Evolutionary conservation across 495 filamentous ascomycete species (phyloP), one percentile per base, ranked within the genome.

Genomic region (Rhypophila decipiens): DNA sequence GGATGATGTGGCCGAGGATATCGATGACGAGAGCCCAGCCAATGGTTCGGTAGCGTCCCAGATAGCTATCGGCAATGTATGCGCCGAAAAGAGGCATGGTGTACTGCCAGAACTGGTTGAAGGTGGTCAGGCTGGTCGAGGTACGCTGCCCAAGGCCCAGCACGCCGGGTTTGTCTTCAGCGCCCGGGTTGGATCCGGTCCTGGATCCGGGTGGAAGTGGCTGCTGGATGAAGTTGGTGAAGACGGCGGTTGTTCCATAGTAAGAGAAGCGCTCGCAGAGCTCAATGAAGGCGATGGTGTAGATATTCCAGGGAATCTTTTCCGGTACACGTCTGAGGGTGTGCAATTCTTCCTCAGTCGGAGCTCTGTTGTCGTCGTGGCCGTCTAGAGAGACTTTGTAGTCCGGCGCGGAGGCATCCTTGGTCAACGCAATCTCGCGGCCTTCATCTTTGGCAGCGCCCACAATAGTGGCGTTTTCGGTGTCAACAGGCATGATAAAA

Each of bases 221-320:
- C 42, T 81, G 74, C 57, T 86, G 82, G 53, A 88, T 82, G 71
- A 84, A 89, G 56, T 44, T 44, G 11, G 17, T 20, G 24, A 44
- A 85, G 39, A 88, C 82, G 33, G 78, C 80, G 18, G 78, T 85
- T 12, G 83, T 85, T 44, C 86, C 86, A 59, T 88, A 88, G 70
- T 86, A 89, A 8, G 82, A 84, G 67, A 88, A 86, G 29, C 86
- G 82, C 70, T 90, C 86, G 67, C 79, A 85, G 47, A 88, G 61
- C 65, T 90, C 86, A 40, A 87, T 77, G 52, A 88, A 82, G 18
- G 82, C 85, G 44, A 91, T 75, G 19, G 81, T 83, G 56, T 79
- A 90, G 7, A 75, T 73, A 12, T 66, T 75, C 71, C 70, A 82
- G 17, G 82, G 84, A 23, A 91, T 73, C 29, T 68, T 71, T 35